A percentile compares a stretch with the other conserved stretches of the same genome.
Evolutionary conservation across 441 rosid species (phyloP).

Genomic region (Adansonia rubrostipa): DNA sequence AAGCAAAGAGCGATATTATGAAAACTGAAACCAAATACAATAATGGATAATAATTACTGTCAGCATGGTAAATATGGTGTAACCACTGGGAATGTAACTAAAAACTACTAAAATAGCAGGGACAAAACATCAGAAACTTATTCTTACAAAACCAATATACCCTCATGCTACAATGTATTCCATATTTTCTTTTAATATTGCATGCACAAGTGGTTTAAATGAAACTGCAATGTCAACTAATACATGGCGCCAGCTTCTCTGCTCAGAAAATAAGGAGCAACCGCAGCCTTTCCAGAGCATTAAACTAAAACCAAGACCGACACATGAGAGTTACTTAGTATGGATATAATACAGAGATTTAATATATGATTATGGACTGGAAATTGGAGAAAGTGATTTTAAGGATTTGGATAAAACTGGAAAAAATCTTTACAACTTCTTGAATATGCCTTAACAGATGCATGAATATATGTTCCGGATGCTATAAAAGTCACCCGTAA

Average conservation of each 20-base stretch:
- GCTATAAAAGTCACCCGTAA: background rate
- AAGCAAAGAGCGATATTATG: background rate
- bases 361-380: background rate
- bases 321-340: background rate
- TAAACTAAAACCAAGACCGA: background rate
- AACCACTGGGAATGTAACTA: background rate
- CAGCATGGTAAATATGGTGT: background rate
- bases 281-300: background rate
- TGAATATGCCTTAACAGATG: background rate
- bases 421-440: background rate
- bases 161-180: background rate
- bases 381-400: background rate
- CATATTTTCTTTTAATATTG: background rate
- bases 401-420: background rate
- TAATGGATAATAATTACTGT: background rate
- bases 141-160: background rate
- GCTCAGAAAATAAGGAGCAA: background rate
- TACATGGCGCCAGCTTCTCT: background rate
- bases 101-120: background rate
- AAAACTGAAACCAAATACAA: background rate
- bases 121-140: background rate
- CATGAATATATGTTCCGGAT: background rate
- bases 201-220: background rate
- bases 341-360: background rate
- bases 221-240: background rate